A percentile compares a stretch with the other conserved stretches of the same genome.
These are phyloP conservation scores for Yamadazyma oceani DNA, from an alignment of 1,139 yeast genomes.

Conservation along the genomic window DNA sequence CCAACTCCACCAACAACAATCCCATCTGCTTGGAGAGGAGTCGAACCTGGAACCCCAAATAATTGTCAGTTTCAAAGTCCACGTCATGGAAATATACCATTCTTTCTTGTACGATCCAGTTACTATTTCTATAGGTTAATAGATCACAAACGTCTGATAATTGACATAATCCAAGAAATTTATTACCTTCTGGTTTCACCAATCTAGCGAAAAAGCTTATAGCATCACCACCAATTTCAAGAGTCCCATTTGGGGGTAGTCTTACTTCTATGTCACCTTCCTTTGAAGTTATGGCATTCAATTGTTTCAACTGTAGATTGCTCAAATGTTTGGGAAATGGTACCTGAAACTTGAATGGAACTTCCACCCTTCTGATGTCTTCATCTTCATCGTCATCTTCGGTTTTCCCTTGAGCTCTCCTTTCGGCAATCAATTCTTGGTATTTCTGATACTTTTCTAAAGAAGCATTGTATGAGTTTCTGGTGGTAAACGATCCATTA, in stretches of 20 bases:
- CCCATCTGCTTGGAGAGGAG: constrained; percentile 54
- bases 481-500: constrained; percentile 49
- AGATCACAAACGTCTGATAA: constrained; percentile 47
- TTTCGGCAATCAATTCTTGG: constrained; percentile 14
- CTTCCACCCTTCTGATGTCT: constrained; percentile 15
- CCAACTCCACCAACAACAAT: constrained; percentile 59
- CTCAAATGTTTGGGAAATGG: constrained; percentile 35
- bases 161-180: constrained; percentile 62
- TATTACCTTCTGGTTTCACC: constrained; percentile 23
- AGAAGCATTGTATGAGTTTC: constrained; percentile 29
- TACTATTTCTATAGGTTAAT: constrained; percentile 10
- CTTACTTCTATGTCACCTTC: constrained; percentile 7
- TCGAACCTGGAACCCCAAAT: constrained; percentile 52
- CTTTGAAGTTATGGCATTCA: constrained; percentile 23
- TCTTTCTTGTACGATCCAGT: constrained; percentile 47
- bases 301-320: constrained; percentile 39
- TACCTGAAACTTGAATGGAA: constrained; percentile 37
- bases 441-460: constrained; percentile 26
- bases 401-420: constrained; percentile 17
- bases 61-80: constrained; percentile 51
- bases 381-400: constrained; percentile 26
- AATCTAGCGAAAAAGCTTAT: constrained; percentile 9
- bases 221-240: constrained; percentile 3
- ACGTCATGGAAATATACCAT: constrained; percentile 64
- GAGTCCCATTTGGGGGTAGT: background rate